phyloP scores from a whole-genome alignment of 2,329 filamentous ascomycete genomes.

The Celoporthe dispersa region DNA sequence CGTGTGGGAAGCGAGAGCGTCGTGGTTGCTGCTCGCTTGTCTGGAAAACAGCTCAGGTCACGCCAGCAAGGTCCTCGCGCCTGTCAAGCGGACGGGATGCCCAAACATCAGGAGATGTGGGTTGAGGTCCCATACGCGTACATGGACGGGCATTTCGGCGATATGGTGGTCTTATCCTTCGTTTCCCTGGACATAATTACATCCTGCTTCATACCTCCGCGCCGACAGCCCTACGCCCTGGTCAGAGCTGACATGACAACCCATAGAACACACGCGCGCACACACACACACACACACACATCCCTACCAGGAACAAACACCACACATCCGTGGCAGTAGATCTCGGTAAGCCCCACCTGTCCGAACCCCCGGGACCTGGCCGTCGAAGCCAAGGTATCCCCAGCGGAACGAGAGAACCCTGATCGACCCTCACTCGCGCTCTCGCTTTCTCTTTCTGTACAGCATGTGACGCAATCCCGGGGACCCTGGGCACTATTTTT shows the following conservation, averaged over 20 bases:
- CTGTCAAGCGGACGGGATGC: not conserved
- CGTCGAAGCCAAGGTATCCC: not conserved
- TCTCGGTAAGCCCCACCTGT: constrained; percentile 17
- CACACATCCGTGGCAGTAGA: not conserved
- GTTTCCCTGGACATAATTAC: not conserved
- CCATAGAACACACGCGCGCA: not conserved
- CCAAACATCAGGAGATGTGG: not conserved
- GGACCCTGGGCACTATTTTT: not conserved
- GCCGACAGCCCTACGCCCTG: constrained; percentile 4
- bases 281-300: too few relatives aligned
- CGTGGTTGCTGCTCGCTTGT: not conserved
- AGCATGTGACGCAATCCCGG: constrained; percentile 4
- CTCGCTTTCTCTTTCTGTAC: not conserved
- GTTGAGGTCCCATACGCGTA: not conserved
- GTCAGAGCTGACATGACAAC: not conserved
- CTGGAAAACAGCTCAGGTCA: not conserved
- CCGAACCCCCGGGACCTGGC: constrained; percentile 9
- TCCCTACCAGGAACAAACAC: too few relatives aligned
- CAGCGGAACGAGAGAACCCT: not conserved
- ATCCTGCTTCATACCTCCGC: not conserved
- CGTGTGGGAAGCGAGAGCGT: not conserved
- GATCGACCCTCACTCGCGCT: not conserved
- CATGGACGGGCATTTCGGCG: not conserved
- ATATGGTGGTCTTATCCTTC: not conserved
- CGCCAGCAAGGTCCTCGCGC: not conserved